A percentile compares a stretch with the other conserved stretches of the same genome.
Conservation (phyloP, 169 alveolate genomes). For the Amoebophrya sp. region DNA sequence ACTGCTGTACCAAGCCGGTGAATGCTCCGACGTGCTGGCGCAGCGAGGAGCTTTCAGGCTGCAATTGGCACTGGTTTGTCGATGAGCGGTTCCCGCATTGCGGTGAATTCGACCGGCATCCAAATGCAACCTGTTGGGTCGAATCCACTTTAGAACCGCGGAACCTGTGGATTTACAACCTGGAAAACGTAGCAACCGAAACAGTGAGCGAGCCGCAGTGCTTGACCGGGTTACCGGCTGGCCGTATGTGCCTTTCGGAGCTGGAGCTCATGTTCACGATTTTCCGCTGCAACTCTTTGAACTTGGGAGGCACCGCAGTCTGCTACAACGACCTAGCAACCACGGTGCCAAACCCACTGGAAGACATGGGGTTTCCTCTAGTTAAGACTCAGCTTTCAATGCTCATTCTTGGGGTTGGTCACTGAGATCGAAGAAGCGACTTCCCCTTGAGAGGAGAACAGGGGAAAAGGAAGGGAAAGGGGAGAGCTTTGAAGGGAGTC, state of each 20-base stretch:
- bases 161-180: too few species aligned
- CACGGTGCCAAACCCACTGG: background rate
- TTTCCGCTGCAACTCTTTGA: background rate
- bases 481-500: too few species aligned
- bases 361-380: background rate
- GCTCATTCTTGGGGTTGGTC: too few species aligned
- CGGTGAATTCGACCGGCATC: too few species aligned
- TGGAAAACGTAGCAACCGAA: too few species aligned
- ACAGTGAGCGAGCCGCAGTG: too few species aligned
- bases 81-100: conserved; percentile 14
- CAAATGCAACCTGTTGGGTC: too few species aligned
- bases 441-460: too few species aligned
- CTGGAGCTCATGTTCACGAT: background rate
- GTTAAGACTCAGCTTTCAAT: background rate
- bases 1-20: background rate
- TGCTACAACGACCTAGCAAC: background rate
- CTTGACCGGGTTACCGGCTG: too few species aligned
- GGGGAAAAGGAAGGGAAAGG: too few species aligned
- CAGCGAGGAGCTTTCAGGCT: background rate
- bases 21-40: background rate
- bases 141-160: too few species aligned
- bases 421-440: too few species aligned
- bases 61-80: background rate
- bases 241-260: background rate
- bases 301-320: background rate